phyloP scores from a whole-genome alignment of 179 eudicot genomes.

The Silene noctiflora region DNA sequence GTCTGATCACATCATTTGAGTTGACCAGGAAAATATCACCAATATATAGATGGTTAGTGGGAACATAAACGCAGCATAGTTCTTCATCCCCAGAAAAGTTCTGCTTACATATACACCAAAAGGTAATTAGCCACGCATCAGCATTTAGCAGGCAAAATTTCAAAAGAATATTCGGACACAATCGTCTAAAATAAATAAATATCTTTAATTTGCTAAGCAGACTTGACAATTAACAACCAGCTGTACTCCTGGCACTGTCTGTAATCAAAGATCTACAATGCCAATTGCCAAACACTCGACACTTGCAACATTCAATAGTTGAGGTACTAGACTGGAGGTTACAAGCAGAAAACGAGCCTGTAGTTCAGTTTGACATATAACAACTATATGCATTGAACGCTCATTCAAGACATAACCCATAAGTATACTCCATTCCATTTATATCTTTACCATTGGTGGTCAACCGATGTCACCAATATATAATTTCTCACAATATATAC shows the following conservation, averaged over 20 bases:
- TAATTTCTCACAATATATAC: too few species aligned
- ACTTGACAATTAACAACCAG: neutral
- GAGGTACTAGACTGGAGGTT: neutral
- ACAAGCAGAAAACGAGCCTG: neutral
- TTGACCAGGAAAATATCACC: conserved; percentile 60
- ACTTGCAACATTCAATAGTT: neutral
- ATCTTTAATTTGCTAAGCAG: neutral
- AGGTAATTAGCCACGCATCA: conserved; percentile 4
- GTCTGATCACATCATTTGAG: conserved; percentile 58
- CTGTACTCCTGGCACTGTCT: neutral
- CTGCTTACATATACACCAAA: conserved; percentile 29
- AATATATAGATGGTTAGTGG: conserved; percentile 56
- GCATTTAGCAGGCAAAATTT: conserved; percentile 4
- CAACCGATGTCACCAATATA: too few species aligned
- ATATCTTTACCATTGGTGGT: too few species aligned
- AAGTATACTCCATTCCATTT: neutral
- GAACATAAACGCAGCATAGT: conserved; percentile 62
- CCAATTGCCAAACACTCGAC: neutral
- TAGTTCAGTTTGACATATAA: neutral
- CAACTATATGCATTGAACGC: neutral
- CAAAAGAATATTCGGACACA: neutral
- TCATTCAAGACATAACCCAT: neutral
- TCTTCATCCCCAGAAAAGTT: conserved; percentile 61
- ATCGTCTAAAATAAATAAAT: neutral
- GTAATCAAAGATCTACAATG: neutral